Evolutionary conservation across 2,329 filamentous ascomycete species (phyloP).

Genomic region (Penicillium nordicum): DNA sequence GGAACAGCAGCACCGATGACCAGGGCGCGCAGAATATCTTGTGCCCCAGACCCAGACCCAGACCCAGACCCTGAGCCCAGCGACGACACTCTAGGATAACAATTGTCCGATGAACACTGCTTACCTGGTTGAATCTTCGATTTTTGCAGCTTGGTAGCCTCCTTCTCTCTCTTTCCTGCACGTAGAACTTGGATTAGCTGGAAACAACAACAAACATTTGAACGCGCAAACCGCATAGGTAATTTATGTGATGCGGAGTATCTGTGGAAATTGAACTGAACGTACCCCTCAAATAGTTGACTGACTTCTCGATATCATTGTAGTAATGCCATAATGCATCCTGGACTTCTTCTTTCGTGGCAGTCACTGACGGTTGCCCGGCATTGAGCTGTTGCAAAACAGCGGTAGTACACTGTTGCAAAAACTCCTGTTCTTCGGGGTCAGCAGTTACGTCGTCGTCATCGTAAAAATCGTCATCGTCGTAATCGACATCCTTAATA

Average conservation of each 20-base stretch:
- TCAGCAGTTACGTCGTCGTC: slow-evolving; percentile 43
- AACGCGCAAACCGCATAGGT: neutral
- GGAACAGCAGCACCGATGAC: neutral
- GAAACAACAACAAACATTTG: neutral
- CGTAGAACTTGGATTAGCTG: slow-evolving; percentile 3
- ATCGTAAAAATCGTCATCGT: slow-evolving; percentile 40
- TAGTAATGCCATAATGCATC: slow-evolving; percentile 95
- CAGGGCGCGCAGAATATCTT: neutral
- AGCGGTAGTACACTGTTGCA: slow-evolving; percentile 64
- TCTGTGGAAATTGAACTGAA: slow-evolving; percentile 15
- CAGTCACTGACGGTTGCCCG: slow-evolving; percentile 56
- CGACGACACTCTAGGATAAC: slow-evolving; percentile 20
- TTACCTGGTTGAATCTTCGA: slow-evolving; percentile 30
- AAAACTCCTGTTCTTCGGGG: slow-evolving; percentile 50
- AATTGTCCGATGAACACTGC: slow-evolving; percentile 9
- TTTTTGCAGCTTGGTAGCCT: slow-evolving; percentile 25
- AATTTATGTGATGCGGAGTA: neutral
- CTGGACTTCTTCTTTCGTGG: slow-evolving; percentile 71
- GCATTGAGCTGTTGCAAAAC: slow-evolving; percentile 65
- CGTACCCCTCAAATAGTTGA: slow-evolving; percentile 71
- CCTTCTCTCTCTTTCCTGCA: slow-evolving; percentile 37
- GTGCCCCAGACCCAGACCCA: neutral
- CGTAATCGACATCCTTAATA: slow-evolving; percentile 44
- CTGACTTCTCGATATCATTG: slow-evolving; percentile 83
- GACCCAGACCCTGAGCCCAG: slow-evolving; percentile 25